Conservation (phyloP, 805 yeast genomes). For the Sugiyamaella americana region DNA sequence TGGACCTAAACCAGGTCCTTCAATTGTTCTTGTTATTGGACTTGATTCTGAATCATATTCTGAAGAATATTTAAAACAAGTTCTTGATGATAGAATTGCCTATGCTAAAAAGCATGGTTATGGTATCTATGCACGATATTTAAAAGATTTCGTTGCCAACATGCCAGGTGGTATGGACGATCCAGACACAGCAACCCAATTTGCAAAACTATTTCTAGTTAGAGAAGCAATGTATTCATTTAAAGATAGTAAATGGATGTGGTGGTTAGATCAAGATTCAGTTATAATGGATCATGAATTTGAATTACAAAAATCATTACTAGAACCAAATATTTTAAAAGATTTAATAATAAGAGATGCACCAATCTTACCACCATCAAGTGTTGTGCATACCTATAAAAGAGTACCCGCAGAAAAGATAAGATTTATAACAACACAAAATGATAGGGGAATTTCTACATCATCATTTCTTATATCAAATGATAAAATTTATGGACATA, state of each 20-base stretch:
- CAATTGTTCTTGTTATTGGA: slow-evolving; percentile 64
- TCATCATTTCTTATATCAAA: slow-evolving; percentile 67
- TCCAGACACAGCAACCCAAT: slow-evolving; percentile 51
- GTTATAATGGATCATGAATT: slow-evolving; percentile 65
- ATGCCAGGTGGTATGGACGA: slow-evolving; percentile 50
- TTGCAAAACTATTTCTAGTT: slow-evolving; percentile 59
- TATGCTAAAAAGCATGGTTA: slow-evolving; percentile 77
- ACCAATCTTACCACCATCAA: slow-evolving; percentile 50
- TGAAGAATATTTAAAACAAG: slow-evolving; percentile 48
- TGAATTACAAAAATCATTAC: slow-evolving; percentile 53
- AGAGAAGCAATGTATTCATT: slow-evolving; percentile 90
- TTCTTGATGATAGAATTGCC: slow-evolving; percentile 83
- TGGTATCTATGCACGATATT: slow-evolving; percentile 80
- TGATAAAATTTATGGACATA: slow-evolving; percentile 55
- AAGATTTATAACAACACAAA: slow-evolving; percentile 64
- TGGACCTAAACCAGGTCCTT: slow-evolving; percentile 21
- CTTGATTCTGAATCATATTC: slow-evolving; percentile 68
- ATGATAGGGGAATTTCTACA: slow-evolving; percentile 56
- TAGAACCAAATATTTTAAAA: slow-evolving; percentile 54
- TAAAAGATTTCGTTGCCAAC: slow-evolving; percentile 62
- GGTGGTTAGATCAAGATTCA: slow-evolving; percentile 77
- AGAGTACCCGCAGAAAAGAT: slow-evolving; percentile 51
- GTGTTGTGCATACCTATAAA: slow-evolving; percentile 50
- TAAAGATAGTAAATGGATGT: slow-evolving; percentile 80
- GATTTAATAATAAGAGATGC: slow-evolving; percentile 61